These are phyloP conservation scores for Rubus idaeus DNA, from an alignment of 306 rosid genomes.

Conservation along the genomic window DNA sequence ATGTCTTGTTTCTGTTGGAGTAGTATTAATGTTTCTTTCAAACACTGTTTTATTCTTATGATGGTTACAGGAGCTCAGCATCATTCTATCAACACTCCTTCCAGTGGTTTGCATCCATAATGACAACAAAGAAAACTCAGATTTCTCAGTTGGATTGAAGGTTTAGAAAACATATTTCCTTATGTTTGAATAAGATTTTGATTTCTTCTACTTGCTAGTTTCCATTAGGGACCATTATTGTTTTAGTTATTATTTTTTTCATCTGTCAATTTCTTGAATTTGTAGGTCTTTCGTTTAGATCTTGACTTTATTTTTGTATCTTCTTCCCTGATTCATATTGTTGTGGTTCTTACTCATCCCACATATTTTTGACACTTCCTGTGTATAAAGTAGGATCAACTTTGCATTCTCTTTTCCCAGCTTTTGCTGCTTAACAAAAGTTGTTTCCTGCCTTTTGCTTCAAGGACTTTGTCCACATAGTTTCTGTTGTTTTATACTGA, in stretches of 20 bases:
- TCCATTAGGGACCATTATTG: slow-evolving; percentile 7
- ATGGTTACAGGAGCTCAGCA: slow-evolving; percentile 69
- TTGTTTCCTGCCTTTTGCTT: neutral
- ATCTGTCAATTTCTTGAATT: slow-evolving; percentile 29
- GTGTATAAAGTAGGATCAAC: neutral
- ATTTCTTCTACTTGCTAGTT: slow-evolving; percentile 16
- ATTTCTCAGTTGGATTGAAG: slow-evolving; percentile 82
- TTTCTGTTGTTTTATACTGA: neutral
- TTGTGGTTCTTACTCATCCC: neutral
- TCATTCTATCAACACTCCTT: slow-evolving; percentile 70
- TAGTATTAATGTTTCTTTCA: neutral
- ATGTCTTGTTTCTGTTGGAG: neutral
- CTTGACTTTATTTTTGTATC: slow-evolving; percentile 7
- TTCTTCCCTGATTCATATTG: slow-evolving; percentile 10
- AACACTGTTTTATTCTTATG: slow-evolving; percentile 13
- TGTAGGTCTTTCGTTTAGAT: neutral
- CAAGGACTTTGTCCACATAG: neutral
- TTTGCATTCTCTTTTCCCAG: neutral
- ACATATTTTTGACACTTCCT: neutral
- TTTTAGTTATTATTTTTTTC: neutral
- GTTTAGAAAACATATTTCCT: slow-evolving; percentile 34
- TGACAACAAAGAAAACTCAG: slow-evolving; percentile 75
- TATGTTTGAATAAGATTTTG: slow-evolving; percentile 13
- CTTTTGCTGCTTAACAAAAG: too few species aligned
- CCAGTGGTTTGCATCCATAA: slow-evolving; percentile 70